phyloP scores from a whole-genome alignment of 2,329 filamentous ascomycete species.

The Penicillium sp. region DNA sequence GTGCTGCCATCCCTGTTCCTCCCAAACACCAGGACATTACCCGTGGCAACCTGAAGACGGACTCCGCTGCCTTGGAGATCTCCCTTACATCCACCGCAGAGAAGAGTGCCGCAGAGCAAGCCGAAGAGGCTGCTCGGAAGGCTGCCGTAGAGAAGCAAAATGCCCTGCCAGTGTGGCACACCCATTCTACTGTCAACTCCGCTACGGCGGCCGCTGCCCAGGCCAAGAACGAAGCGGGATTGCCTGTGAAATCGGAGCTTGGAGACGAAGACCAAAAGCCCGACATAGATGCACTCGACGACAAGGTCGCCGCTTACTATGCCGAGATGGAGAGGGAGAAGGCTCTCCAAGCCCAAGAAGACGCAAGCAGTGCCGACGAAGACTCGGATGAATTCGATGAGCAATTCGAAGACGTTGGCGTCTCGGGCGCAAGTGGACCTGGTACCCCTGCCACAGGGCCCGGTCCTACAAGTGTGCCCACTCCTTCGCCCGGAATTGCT shows the following conservation, averaged over 20 bases:
- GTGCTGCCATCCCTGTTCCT: constrained; percentile 42
- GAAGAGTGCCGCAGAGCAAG: constrained; percentile 50
- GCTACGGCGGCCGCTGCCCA: constrained; percentile 23
- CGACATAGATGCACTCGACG: constrained; percentile 43
- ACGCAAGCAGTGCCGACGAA: constrained; percentile 42
- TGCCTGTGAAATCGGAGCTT: constrained; percentile 39
- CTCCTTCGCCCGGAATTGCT: constrained; percentile 18
- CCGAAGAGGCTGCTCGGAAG: constrained; percentile 48
- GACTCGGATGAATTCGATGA: constrained; percentile 43
- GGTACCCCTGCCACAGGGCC: constrained; percentile 32
- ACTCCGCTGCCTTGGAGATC: constrained; percentile 47
- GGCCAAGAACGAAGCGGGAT: constrained; percentile 33
- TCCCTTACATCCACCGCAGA: constrained; percentile 50
- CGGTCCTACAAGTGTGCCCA: constrained; percentile 30
- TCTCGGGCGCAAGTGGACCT: constrained; percentile 37
- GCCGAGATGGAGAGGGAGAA: constrained; percentile 47
- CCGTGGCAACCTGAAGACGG: constrained; percentile 45
- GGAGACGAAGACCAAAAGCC: constrained; percentile 46
- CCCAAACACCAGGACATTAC: constrained; percentile 40
- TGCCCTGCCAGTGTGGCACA: constrained; percentile 53
- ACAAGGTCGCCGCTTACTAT: constrained; percentile 49
- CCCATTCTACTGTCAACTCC: constrained; percentile 48
- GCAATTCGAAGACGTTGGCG: constrained; percentile 47
- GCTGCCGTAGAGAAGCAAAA: constrained; percentile 52
- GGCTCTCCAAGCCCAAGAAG: constrained; percentile 41